These are phyloP conservation scores for Phytophthora fragariaefolia DNA, from an alignment of 352 stramenopile species.

Conservation along the genomic window DNA sequence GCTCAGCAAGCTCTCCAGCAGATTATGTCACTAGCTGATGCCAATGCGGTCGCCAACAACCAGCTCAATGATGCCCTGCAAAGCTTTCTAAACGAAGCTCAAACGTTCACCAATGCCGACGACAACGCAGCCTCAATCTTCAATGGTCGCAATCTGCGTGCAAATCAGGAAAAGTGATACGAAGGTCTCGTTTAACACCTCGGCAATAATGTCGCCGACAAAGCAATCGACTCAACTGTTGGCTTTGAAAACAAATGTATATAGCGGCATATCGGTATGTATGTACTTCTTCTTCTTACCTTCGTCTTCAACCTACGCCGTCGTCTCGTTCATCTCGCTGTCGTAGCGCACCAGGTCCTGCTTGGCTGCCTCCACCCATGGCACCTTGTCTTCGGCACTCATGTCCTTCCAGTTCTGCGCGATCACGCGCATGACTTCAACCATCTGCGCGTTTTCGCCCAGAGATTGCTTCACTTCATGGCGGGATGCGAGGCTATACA, in stretches of 20 bases:
- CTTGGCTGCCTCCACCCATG: conserved; percentile 67
- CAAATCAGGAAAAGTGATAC: conserved; percentile 7
- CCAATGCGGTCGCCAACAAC: conserved; percentile 17
- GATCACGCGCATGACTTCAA: conserved; percentile 70
- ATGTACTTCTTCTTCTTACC: conserved; percentile 25
- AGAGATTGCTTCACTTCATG: conserved; percentile 60
- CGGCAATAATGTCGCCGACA: not conserved
- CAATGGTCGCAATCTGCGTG: conserved; percentile 27
- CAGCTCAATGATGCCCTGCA: conserved; percentile 27
- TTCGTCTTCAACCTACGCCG: conserved; percentile 30
- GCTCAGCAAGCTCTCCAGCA: conserved; percentile 8
- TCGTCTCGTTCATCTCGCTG: conserved; percentile 74
- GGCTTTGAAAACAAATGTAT: conserved; percentile 39
- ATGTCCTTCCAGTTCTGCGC: conserved; percentile 65
- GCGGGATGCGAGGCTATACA: conserved; percentile 71
- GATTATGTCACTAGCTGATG: conserved; percentile 4
- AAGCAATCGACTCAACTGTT: conserved; percentile 4
- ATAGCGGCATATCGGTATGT: conserved; percentile 29
- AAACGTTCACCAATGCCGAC: conserved; percentile 15
- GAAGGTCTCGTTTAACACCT: not conserved
- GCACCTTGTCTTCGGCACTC: conserved; percentile 54
- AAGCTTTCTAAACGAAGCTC: conserved; percentile 6
- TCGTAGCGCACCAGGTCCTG: conserved; percentile 74
- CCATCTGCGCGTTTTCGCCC: conserved; percentile 48
- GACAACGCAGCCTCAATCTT: conserved; percentile 18